phyloP scores from a whole-genome alignment of 2,329 filamentous ascomycete species.

The Sphaerulina musiva region DNA sequence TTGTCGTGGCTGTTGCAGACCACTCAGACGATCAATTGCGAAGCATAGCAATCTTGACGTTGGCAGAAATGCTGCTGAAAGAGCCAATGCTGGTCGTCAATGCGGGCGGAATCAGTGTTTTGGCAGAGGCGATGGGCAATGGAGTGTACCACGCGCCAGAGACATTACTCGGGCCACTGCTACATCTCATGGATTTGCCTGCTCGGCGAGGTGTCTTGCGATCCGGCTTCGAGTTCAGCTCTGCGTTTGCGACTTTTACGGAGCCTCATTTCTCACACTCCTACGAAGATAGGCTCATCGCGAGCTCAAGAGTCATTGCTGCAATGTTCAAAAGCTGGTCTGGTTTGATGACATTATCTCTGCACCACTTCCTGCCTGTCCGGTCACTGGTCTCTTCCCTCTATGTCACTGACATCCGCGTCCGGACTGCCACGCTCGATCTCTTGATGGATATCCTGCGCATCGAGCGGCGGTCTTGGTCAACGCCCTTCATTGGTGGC shows the following conservation, averaged over 20 bases:
- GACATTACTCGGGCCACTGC: constrained; percentile 76
- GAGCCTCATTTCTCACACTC: constrained; percentile 58
- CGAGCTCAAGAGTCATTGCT: constrained; percentile 88
- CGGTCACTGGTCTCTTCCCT: constrained; percentile 68
- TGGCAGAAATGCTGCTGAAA: constrained; percentile 83
- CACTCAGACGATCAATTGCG: constrained; percentile 77
- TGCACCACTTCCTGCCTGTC: constrained; percentile 80
- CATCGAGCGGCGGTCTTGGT: constrained; percentile 92
- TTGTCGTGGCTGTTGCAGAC: constrained; percentile 84
- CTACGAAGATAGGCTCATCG: constrained; percentile 63
- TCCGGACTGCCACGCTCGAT: constrained; percentile 75
- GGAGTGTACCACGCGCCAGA: constrained; percentile 90
- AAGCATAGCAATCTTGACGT: constrained; percentile 84
- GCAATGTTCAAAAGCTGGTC: constrained; percentile 89
- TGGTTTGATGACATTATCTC: constrained; percentile 77
- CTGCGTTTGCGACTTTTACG: constrained; percentile 82
- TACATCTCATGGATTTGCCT: constrained; percentile 83
- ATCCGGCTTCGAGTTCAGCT: constrained; percentile 81
- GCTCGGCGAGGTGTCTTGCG: constrained; percentile 73
- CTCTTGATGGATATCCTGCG: constrained; percentile 75
- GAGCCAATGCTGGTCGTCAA: constrained; percentile 75
- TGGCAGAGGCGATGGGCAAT: constrained; percentile 89
- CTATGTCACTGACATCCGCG: constrained; percentile 51
- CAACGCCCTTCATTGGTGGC: constrained; percentile 88
- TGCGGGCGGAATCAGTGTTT: constrained; percentile 73